These are phyloP conservation scores for Pilobolus umbonatus DNA, from an alignment of 192 early-diverging fungal genomes.

Conservation along the genomic window DNA sequence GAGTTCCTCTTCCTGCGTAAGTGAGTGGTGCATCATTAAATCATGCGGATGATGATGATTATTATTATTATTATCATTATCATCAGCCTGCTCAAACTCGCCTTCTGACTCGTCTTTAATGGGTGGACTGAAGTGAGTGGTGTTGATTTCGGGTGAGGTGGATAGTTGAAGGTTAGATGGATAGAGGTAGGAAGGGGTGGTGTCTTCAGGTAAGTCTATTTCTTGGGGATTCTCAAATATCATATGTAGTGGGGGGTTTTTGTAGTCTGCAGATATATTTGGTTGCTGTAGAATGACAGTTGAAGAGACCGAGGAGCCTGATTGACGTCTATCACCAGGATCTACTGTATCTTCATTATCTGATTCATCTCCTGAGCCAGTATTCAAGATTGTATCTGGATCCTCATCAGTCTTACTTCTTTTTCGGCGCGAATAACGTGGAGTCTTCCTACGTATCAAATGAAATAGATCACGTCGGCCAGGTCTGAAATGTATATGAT, in stretches of 20 bases:
- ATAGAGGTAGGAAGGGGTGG: background rate
- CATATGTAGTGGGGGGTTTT: background rate
- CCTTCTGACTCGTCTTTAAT: conserved; percentile 5
- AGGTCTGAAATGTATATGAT: conserved; percentile 40
- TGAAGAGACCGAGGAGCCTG: conserved; percentile 9
- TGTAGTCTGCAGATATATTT: background rate
- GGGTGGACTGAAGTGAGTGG: background rate
- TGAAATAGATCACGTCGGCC: conserved; percentile 37
- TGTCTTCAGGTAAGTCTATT: background rate
- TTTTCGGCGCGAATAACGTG: conserved; percentile 32
- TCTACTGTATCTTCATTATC: conserved; percentile 13
- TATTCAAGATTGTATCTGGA: conserved; percentile 15
- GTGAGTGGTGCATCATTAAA: conserved; percentile 12
- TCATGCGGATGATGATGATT: background rate
- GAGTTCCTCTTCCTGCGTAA: conserved; percentile 14
- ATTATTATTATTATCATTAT: background rate
- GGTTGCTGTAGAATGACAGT: background rate
- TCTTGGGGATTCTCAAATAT: background rate
- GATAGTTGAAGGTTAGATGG: no score
- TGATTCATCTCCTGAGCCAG: conserved; percentile 20
- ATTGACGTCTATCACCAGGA: conserved; percentile 8
- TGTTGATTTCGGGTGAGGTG: no score
- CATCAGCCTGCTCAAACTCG: no score
- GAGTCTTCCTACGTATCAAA: conserved; percentile 36
- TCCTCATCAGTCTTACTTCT: conserved; percentile 20